Base-by-base conservation (phyloP, 73 alveolate genomes). In the Breviolum minutum region DNA sequence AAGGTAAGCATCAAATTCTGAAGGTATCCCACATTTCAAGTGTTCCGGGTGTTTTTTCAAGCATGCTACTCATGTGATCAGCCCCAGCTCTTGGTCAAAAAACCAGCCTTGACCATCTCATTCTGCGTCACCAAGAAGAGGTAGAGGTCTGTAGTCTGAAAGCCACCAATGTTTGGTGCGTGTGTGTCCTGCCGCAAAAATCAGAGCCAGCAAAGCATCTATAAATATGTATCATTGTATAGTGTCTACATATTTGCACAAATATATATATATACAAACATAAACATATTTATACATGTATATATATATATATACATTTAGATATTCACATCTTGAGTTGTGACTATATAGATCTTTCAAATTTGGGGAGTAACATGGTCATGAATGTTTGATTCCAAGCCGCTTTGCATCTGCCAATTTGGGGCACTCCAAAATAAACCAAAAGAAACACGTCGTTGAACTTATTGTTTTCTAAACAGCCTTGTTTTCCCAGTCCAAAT, bases 41-140 rank as follows among this genome's bases (percentile, higher is more conserved):
- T 20, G 29, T 20, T 71, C 54, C 54, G 81, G 13, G 40, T 71
- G 26, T 12, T 71, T 71, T 0, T 10, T 16, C 2, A 71, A 71
- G 9, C 26, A 71, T 71, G 32, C 81, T 26, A 16, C 54, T 40
- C 54, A 40, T 40, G 9, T 13, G 9, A 73, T 1, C 24, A 77
- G 63, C 16, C 26, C 20, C 27, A n/a, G 87, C 60, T 77, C 54
- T 40, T 40, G 54, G 54, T 40, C 54, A 40, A 40, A 3, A 40
- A 40, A 40, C 69, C 60, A 16, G 66, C 96, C 88, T 71, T 71
- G 97, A 91, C 89, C 97, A 91, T 71, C 79, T 73, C 97, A 32
- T 73, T 92, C 81, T 92, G 98, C 40, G 98, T 92, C 68, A 92
- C 98, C 89, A 92, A 66, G 90, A 92, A 92, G 68, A 92, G 91